A percentile compares a stretch with the other conserved stretches of the same genome.
phyloP scores from a whole-genome alignment of 2,329 filamentous ascomycete genomes.

The Ophiocordyceps sinensis region DNA sequence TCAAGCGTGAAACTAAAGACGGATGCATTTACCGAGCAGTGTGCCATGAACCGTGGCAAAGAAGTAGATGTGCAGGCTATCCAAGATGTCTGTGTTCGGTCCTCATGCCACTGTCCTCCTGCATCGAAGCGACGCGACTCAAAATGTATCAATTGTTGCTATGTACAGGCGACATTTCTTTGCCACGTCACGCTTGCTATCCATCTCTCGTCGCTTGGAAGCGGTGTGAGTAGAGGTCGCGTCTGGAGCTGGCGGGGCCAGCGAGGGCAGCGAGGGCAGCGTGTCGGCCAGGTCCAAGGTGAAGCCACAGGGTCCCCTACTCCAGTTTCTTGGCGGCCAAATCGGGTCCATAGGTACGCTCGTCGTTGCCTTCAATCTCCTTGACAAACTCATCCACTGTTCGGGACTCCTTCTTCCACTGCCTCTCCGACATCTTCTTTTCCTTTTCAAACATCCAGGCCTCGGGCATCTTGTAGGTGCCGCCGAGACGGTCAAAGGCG shows the following conservation, averaged over 20 bases:
- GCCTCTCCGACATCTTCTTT: constrained; percentile 66
- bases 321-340: constrained; percentile 20
- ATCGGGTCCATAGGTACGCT: constrained; percentile 28
- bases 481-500: constrained; percentile 76
- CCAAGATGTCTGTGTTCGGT: background rate
- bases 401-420: constrained; percentile 65
- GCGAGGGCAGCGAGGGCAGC: too few relatives aligned
- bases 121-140: background rate
- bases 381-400: constrained; percentile 65
- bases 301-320: background rate
- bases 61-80: too few relatives aligned
- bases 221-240: too few relatives aligned
- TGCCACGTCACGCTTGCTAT: too few relatives aligned
- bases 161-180: background rate
- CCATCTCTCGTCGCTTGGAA: too few relatives aligned
- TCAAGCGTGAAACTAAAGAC: too few relatives aligned
- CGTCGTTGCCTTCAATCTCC: constrained; percentile 49
- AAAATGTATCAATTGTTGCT: background rate
- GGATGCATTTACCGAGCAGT: too few relatives aligned
- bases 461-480: constrained; percentile 77
- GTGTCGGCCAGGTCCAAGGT: too few relatives aligned
- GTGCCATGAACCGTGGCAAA: too few relatives aligned
- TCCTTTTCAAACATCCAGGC: constrained; percentile 73
- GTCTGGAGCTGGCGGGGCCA: too few relatives aligned
- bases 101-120: background rate